Conservation (phyloP, 805 yeast genomes). For the Cyberlindnera subsufficiens region DNA sequence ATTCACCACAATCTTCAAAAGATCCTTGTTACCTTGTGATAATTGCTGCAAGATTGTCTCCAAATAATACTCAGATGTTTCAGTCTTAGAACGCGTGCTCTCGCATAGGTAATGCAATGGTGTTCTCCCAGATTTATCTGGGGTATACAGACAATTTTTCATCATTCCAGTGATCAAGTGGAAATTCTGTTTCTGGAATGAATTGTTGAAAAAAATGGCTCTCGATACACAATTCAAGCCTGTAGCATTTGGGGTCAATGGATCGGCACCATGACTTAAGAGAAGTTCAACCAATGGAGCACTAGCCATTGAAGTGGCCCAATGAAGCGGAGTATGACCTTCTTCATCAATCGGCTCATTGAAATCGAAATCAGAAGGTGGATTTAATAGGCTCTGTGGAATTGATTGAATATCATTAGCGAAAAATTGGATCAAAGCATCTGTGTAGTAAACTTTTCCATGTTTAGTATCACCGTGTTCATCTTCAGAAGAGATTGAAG, state of each 20-base stretch:
- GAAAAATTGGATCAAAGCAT: conserved; percentile 43
- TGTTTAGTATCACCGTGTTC: conserved; percentile 7
- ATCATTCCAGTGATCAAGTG: conserved; percentile 51
- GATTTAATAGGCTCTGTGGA: conserved; percentile 36
- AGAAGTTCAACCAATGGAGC: conserved; percentile 52
- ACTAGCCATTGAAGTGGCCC: conserved; percentile 82
- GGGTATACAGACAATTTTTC: conserved; percentile 61
- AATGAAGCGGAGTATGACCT: conserved; percentile 76
- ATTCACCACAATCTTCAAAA: conserved; percentile 56
- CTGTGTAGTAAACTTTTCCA: conserved; percentile 32
- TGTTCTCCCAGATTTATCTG: conserved; percentile 66
- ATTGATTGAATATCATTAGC: conserved; percentile 30
- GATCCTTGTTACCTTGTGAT: conserved; percentile 31
- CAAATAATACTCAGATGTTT: conserved; percentile 51
- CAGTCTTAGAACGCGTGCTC: conserved; percentile 41
- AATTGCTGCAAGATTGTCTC: conserved; percentile 41
- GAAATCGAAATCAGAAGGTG: conserved; percentile 60
- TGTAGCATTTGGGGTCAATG: conserved; percentile 41
- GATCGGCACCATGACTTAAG: conserved; percentile 56
- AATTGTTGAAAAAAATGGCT: conserved; percentile 64
- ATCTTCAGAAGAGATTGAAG: conserved; percentile 34
- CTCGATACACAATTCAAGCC: conserved; percentile 72
- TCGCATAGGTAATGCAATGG: conserved; percentile 68
- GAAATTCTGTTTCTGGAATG: conserved; percentile 59
- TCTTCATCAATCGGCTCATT: conserved; percentile 71